These are phyloP conservation scores for Pseudozyma sp. DNA, from an alignment of 1,284 basidiomycete genomes.

Conservation along the genomic window DNA sequence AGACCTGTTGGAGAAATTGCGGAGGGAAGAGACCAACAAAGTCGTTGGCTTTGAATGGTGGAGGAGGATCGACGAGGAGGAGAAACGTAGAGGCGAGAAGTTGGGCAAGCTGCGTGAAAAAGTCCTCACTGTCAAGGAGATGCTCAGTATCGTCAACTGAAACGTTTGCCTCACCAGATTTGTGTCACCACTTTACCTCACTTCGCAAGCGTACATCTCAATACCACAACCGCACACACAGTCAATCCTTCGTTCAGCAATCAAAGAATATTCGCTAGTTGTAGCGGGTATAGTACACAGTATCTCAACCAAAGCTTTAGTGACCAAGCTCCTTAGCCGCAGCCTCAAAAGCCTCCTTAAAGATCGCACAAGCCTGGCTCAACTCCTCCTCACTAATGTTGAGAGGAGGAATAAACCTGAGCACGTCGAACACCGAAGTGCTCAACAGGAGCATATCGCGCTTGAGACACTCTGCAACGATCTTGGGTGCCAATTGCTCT, in stretches of 20 bases:
- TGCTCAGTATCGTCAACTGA: slow-evolving; percentile 42
- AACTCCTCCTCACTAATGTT: slow-evolving; percentile 61
- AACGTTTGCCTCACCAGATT: not conserved
- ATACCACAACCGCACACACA: not conserved
- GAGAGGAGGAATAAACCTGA: slow-evolving; percentile 65
- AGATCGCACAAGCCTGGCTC: slow-evolving; percentile 54
- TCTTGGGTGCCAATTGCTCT: slow-evolving; percentile 51
- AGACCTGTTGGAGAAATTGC: slow-evolving; percentile 23
- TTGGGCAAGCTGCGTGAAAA: slow-evolving; percentile 82
- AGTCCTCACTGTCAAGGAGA: slow-evolving; percentile 70
- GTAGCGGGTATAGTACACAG: slow-evolving; percentile 16
- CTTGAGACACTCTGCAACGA: slow-evolving; percentile 58
- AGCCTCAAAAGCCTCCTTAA: slow-evolving; percentile 52
- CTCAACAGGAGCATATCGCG: slow-evolving; percentile 63
- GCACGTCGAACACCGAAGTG: slow-evolving; percentile 63
- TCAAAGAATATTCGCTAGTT: not conserved
- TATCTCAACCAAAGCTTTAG: slow-evolving; percentile 1
- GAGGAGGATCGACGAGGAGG: slow-evolving; percentile 78
- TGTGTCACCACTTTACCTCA: not conserved
- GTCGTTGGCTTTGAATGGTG: slow-evolving; percentile 78
- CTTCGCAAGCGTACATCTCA: not conserved
- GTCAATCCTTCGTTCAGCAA: no score
- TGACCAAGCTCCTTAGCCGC: slow-evolving; percentile 36
- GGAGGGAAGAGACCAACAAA: slow-evolving; percentile 5
- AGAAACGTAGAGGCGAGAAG: slow-evolving; percentile 74